Base-by-base conservation (phyloP, 1,284 basidiomycete genomes). In the Sporisorium scitamineum region DNA sequence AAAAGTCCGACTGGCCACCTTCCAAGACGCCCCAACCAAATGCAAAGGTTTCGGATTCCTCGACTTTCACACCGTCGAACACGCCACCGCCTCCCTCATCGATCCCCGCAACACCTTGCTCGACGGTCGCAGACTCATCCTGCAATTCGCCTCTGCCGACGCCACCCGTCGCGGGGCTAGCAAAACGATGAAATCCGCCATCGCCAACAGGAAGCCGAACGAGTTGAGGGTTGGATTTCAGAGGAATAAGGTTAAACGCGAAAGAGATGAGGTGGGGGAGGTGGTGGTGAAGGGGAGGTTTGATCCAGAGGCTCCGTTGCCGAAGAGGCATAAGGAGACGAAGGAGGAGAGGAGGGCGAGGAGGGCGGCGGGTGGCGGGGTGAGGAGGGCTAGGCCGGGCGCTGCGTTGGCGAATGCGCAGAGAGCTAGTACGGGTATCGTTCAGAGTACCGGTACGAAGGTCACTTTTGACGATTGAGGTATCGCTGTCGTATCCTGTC, bases 11-110 rank as follows among this genome's bases (percentile, higher is more conserved):
- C 89, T 99, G 89, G 95, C 94, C 2, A 95, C 94, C 18, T 99
- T 99, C 78, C 94, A 98, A 85, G 96, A 98, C 85, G 92, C 76
- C 0, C 66, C 67, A 11, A 94, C 94, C 7, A 88, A 91, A 70
- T 98, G 96, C 87, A 99, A 98, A 89, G 96, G 96, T 93, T 26
- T 42, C 24, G 95, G 94, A 0, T 99, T 99, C 85, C 89, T 97
- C 64, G 97, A 99, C 86, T 99, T 99, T 86, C 89, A 90, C 60
- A 90, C 89, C 16, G 88, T 89, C 1, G 90, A 92, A 63, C 89
- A 92, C 69, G 94, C 96, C 11, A 97, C 94, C 0, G 88, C 90
- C 1, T 92, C 91, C 1, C 90, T 99, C 34, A 88, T 92, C 75
- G 94, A 97, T 83, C 89, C 91, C 45, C 90, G 91, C 81, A 98